phyloP scores from a whole-genome alignment of 2,329 filamentous ascomycete genomes.

The Fonsecaea erecta region DNA sequence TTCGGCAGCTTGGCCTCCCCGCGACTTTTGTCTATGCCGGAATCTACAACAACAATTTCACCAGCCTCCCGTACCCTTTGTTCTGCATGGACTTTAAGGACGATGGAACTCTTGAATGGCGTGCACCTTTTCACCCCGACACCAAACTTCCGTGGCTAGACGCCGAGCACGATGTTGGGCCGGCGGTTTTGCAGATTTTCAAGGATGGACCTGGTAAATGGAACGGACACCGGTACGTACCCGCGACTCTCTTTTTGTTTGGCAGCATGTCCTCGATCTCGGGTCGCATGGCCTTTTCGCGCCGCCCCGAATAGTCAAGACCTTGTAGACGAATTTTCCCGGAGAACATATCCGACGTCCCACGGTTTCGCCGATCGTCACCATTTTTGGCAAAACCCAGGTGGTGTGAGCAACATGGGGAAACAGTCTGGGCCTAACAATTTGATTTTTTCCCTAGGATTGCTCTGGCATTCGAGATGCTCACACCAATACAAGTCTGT shows the following conservation, averaged over 20 bases:
- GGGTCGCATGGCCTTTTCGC: not conserved
- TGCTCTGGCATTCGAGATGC: constrained; percentile 85
- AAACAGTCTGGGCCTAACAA: constrained; percentile 6
- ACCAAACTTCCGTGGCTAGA: constrained; percentile 93
- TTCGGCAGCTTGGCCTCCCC: constrained; percentile 78
- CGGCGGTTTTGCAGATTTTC: constrained; percentile 89
- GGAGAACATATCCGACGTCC: not conserved
- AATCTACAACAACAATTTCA: constrained; percentile 99
- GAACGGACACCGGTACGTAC: constrained; percentile 69
- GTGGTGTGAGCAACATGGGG: not conserved
- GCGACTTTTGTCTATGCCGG: constrained; percentile 95
- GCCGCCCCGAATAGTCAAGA: not conserved
- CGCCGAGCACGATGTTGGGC: constrained; percentile 93
- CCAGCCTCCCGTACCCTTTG: constrained; percentile 84
- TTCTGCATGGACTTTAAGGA: constrained; percentile 90
- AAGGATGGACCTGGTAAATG: constrained; percentile 89
- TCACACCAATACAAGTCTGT: constrained; percentile 83
- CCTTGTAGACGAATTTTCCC: not conserved
- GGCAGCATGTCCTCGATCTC: not conserved
- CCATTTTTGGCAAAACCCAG: not conserved
- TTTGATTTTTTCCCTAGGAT: constrained; percentile 63
- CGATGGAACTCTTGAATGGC: constrained; percentile 89
- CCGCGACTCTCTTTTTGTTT: not conserved
- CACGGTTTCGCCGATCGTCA: not conserved
- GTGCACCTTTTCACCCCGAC: constrained; percentile 89